These are phyloP conservation scores for Polygonum aviculare DNA, from an alignment of 148 eudicot genomes.

Conservation along the genomic window DNA sequence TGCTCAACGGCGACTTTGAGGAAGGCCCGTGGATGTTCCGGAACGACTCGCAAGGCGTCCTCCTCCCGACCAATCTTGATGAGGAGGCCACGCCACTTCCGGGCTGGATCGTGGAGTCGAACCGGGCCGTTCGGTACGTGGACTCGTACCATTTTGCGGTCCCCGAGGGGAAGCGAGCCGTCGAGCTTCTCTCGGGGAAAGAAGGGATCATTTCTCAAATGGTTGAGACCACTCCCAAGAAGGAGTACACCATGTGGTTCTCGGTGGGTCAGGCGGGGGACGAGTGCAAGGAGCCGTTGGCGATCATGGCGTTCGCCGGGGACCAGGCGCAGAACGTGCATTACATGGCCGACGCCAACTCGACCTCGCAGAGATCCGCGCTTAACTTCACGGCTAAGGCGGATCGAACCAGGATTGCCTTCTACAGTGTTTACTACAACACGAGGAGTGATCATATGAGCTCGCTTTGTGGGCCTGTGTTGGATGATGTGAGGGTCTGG, in stretches of 20 bases:
- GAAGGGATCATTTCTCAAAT: conserved; percentile 96
- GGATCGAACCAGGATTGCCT: conserved; percentile 75
- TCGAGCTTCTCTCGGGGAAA: conserved; percentile 84
- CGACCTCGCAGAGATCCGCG: conserved; percentile 41
- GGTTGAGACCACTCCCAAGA: conserved; percentile 72
- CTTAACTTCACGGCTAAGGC: conserved; percentile 89
- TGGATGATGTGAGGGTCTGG: conserved; percentile 82
- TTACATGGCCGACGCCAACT: conserved; percentile 50
- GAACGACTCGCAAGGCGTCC: conserved; percentile 76
- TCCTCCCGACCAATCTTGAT: conserved; percentile 89
- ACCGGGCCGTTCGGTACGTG: conserved; percentile 79
- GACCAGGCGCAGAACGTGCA: conserved; percentile 86
- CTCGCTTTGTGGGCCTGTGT: conserved; percentile 92
- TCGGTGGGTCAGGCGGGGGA: conserved; percentile 73
- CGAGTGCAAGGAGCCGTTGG: conserved; percentile 75
- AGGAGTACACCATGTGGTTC: conserved; percentile 56
- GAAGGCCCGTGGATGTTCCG: conserved; percentile 93
- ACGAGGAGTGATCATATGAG: conserved; percentile 92
- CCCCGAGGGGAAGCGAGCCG: conserved; percentile 79
- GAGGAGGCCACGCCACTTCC: conserved; percentile 74
- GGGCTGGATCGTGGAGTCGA: conserved; percentile 93
- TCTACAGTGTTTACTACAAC: conserved; percentile 86
- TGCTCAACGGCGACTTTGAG: conserved; percentile 83
- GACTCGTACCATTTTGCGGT: conserved; percentile 73
- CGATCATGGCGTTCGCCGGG: conserved; percentile 91